A percentile compares a stretch with the other conserved stretches of the same genome.
phyloP scores from a whole-genome alignment of 164 flowering plant genomes.

The Stephania japonica region DNA sequence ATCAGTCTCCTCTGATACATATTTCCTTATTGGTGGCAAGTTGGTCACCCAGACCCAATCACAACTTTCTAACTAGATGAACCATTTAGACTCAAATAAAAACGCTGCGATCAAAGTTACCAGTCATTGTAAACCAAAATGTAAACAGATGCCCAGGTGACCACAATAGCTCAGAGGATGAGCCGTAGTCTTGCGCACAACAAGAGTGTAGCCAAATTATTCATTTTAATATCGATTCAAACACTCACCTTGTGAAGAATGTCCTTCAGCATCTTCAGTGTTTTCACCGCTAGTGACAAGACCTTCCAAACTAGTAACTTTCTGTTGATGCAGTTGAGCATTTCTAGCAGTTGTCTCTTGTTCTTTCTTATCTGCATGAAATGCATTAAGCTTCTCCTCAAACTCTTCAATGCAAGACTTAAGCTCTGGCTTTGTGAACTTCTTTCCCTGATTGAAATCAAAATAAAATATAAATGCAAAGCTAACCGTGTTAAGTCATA shows the following conservation, averaged over 20 bases:
- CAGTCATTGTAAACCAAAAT: background rate
- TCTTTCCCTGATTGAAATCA: constrained; percentile 53
- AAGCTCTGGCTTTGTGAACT: constrained; percentile 89
- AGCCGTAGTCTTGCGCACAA: background rate
- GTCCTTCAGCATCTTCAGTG: constrained; percentile 27
- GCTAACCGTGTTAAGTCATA: background rate
- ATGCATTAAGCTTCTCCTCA: constrained; percentile 80
- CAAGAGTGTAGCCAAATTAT: constrained; percentile 1
- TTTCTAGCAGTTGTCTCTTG: constrained; percentile 81
- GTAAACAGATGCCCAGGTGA: background rate
- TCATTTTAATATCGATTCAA: background rate
- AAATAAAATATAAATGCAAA: constrained; percentile 1
- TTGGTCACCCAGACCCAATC: background rate
- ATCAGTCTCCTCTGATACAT: background rate
- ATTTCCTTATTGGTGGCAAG: background rate
- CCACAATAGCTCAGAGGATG: no score
- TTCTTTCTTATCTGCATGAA: constrained; percentile 77
- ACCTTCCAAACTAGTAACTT: constrained; percentile 34
- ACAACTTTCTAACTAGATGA: background rate
- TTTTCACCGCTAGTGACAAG: constrained; percentile 19
- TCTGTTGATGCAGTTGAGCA: constrained; percentile 74
- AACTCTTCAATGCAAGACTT: constrained; percentile 84
- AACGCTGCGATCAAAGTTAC: background rate
- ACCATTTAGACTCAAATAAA: background rate
- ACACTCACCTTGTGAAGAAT: constrained; percentile 43